phyloP scores from a whole-genome alignment of 2,329 filamentous ascomycete species.

The Claviceps capensis region DNA sequence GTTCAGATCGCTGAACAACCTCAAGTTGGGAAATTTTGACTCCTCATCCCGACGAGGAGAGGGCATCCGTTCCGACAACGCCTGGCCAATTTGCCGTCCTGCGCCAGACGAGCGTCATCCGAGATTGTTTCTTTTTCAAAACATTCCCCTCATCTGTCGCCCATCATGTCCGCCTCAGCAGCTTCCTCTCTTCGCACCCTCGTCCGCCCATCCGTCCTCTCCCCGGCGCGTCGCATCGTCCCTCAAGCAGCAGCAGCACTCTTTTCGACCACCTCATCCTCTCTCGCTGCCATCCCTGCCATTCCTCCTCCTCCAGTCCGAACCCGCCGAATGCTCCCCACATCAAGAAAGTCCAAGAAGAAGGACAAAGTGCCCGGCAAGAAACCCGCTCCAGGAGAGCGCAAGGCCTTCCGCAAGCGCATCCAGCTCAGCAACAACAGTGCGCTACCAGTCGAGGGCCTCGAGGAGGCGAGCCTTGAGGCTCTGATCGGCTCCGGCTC shows the following conservation, averaged over 20 bases:
- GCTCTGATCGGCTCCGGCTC: slow-evolving; percentile 36
- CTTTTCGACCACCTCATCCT: slow-evolving; percentile 24
- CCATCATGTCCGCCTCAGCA: slow-evolving; percentile 6
- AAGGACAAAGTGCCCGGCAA: slow-evolving; percentile 30
- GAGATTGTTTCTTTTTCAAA: background rate
- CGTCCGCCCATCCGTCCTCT: slow-evolving; percentile 19
- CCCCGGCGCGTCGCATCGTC: slow-evolving; percentile 18
- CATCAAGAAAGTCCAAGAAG: slow-evolving; percentile 38
- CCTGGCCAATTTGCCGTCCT: too few relatives aligned
- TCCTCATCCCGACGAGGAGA: background rate
- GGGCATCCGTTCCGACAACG: background rate
- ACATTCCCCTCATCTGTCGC: background rate
- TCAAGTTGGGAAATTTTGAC: too few relatives aligned
- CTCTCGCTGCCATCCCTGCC: slow-evolving; percentile 9
- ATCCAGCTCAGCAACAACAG: slow-evolving; percentile 92
- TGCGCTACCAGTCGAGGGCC: slow-evolving; percentile 60
- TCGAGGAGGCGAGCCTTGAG: slow-evolving; percentile 45
- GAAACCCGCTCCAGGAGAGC: slow-evolving; percentile 60
- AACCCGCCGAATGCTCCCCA: slow-evolving; percentile 22
- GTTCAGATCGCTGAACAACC: too few relatives aligned
- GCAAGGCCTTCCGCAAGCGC: slow-evolving; percentile 75
- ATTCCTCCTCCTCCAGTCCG: slow-evolving; percentile 15
- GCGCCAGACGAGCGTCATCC: background rate
- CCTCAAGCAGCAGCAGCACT: slow-evolving; percentile 17
- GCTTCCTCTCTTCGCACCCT: slow-evolving; percentile 27